Conservation (phyloP, 164 flowering plant genomes). For the Berberis vulgaris region DNA sequence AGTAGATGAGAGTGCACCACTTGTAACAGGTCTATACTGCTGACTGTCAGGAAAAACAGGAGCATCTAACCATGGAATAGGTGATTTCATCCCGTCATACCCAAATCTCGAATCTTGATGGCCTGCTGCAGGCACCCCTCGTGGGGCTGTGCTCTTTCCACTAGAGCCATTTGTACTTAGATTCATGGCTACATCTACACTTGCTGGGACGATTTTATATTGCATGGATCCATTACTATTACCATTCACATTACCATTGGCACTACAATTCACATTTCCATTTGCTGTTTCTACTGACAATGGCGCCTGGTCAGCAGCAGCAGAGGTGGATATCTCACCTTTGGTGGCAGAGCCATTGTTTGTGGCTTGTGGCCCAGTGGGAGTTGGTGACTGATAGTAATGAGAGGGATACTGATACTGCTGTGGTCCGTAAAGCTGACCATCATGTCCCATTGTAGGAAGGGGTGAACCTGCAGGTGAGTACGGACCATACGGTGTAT, state of each 20-base stretch:
- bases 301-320: conserved; percentile 42
- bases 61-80: conserved; percentile 41
- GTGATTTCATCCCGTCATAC: conserved; percentile 35
- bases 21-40: conserved; percentile 22
- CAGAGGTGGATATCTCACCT: conserved; percentile 36
- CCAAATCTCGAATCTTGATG: conserved; percentile 50
- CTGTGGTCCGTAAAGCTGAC: conserved; percentile 69
- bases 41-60: conserved; percentile 36
- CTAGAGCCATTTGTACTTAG: conserved; percentile 37
- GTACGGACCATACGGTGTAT: conserved; percentile 66
- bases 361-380: conserved; percentile 30
- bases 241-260: conserved; percentile 30
- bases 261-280: conserved; percentile 25
- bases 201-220: conserved; percentile 27
- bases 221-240: conserved; percentile 30
- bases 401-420: conserved; percentile 66
- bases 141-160: conserved; percentile 29
- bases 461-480: conserved; percentile 58
- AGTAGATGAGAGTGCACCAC: conserved; percentile 19
- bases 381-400: conserved; percentile 45
- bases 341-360: conserved; percentile 22
- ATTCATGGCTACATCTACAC: conserved; percentile 12
- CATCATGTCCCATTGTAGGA: conserved; percentile 73
- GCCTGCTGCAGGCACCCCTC: conserved; percentile 37
- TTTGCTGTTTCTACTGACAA: conserved; percentile 39